These are phyloP conservation scores for Thelonectria rubi DNA, from an alignment of 2,329 filamentous ascomycete genomes.

Conservation along the genomic window DNA sequence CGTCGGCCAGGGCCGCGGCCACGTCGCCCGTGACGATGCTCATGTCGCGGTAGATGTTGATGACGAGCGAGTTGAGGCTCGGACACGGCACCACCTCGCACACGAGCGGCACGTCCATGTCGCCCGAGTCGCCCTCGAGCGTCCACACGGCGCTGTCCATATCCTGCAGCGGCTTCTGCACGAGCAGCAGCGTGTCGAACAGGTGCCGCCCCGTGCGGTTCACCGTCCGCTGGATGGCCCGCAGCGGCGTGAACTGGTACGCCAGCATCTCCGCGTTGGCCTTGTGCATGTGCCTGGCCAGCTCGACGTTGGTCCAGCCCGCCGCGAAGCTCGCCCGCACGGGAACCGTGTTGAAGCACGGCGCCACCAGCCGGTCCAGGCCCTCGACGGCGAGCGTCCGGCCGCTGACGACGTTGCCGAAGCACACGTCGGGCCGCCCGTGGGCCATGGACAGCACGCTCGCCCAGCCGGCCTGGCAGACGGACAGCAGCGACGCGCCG, in stretches of 20 bases:
- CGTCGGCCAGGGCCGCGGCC: slow-evolving; percentile 42
- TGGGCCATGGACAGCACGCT: slow-evolving; percentile 67
- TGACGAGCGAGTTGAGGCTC: slow-evolving; percentile 59
- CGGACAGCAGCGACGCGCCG: slow-evolving; percentile 69
- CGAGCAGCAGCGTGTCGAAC: slow-evolving; percentile 83
- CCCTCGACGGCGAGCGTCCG: slow-evolving; percentile 72
- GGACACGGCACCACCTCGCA: slow-evolving; percentile 74
- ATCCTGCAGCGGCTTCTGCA: slow-evolving; percentile 72
- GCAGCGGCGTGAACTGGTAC: slow-evolving; percentile 79
- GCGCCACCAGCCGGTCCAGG: slow-evolving; percentile 79
- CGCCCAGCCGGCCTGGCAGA: slow-evolving; percentile 79
- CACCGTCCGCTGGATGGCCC: slow-evolving; percentile 69
- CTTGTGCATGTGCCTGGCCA: slow-evolving; percentile 68
- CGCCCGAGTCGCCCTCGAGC: slow-evolving; percentile 63
- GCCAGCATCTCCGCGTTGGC: slow-evolving; percentile 69
- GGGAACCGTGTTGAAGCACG: slow-evolving; percentile 92
- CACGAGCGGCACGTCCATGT: slow-evolving; percentile 80
- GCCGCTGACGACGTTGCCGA: slow-evolving; percentile 87
- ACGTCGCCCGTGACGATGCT: slow-evolving; percentile 47
- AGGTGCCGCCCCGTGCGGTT: slow-evolving; percentile 59
- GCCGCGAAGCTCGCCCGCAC: slow-evolving; percentile 65
- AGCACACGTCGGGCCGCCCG: slow-evolving; percentile 74
- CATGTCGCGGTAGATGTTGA: slow-evolving; percentile 71
- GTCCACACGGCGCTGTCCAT: slow-evolving; percentile 67
- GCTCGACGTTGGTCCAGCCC: slow-evolving; percentile 59